phyloP scores from a whole-genome alignment of 2,329 filamentous ascomycete species.

The Dendryphion nanum region DNA sequence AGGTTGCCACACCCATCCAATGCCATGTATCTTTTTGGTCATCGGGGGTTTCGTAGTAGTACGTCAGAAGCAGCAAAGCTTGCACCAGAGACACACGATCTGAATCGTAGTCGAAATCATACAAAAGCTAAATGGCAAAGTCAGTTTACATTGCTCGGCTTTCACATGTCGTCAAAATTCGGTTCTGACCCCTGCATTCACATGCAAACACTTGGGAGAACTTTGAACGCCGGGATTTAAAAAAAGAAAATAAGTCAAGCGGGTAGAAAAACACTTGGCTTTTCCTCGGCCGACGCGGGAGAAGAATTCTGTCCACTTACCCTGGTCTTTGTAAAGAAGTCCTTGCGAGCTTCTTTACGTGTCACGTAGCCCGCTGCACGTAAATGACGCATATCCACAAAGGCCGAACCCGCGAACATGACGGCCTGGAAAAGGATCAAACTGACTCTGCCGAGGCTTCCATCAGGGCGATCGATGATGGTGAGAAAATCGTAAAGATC shows the following conservation, averaged over 20 bases:
- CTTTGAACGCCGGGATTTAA: not conserved
- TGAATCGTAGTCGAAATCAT: conserved; percentile 93
- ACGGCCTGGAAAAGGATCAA: conserved; percentile 88
- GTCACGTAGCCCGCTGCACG: conserved; percentile 73
- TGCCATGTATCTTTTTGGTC: conserved; percentile 98
- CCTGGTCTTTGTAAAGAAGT: conserved; percentile 85
- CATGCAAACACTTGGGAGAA: too few species aligned
- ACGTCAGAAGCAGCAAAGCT: conserved; percentile 86
- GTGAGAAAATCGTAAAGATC: conserved; percentile 62
- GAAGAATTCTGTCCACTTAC: too few species aligned
- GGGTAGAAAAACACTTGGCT: not conserved
- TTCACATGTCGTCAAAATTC: too few species aligned
- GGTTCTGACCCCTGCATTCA: too few species aligned
- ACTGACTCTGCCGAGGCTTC: conserved; percentile 70
- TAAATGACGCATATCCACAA: conserved; percentile 77
- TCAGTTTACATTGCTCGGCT: too few species aligned
- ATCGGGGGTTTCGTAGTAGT: conserved; percentile 96
- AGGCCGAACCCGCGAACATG: conserved; percentile 90
- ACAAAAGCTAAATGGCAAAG: conserved; percentile 77
- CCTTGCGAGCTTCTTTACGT: conserved; percentile 78
- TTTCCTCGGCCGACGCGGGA: conserved; percentile 1
- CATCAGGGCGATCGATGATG: conserved; percentile 65
- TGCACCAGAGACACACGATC: conserved; percentile 89
- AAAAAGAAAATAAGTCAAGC: conserved; percentile 1
- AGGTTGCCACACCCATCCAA: conserved; percentile 96